Base-by-base conservation (phyloP, 1,284 basidiomycete genomes). In the Trichosporon ovoides region DNA sequence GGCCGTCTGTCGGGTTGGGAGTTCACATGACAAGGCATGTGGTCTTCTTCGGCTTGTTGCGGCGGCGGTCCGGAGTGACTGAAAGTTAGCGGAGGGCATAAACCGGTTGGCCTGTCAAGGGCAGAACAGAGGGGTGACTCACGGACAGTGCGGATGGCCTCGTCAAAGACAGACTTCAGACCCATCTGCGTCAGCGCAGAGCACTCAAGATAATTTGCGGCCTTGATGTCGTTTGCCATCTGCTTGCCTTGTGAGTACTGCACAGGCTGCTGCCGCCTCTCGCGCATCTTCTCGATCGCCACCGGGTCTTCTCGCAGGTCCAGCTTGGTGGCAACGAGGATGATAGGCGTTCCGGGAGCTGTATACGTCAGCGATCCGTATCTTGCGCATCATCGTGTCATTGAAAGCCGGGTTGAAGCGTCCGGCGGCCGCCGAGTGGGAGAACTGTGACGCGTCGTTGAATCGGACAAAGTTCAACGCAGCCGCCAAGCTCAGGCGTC, bases 301-400 rank as follows among this genome's bases (percentile, higher is more conserved):
- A 83, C 83, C 14, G 84, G 88, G 78, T 98, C 96, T 76, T 98
- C 95, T 68, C 96, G 88, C 71, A 99, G 81, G 82, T 98, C 96
- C 64, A 98, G 83, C 81, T 98, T 98, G 57, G 96, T 99, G 24
- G 96, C 96, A 55, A 99, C 94, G 58, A 99, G 83, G 66, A 99
- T 89, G 67, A 96, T 87, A 55, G 88, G 91, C 68, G 91, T 96
- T 77, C 85, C 87, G 11, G 96, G 96, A 31, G 95, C 94, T 79
- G 78, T 95, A 93, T 49, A 87, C 87, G 70, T n/a, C n/a, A n/a
- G n/a, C n/a, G n/a, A n/a, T n/a, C n/a, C n/a, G n/a, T n/a, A n/a
- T n/a, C n/a, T n/a, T n/a, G n/a, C n/a, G n/a, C n/a, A n/a, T n/a
- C n/a, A n/a, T n/a, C n/a, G n/a, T n/a, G n/a, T n/a, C n/a, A n/a